These are phyloP conservation scores for Ehretia macrophylla DNA, from an alignment of 257 asterid genomes.

Conservation along the genomic window DNA sequence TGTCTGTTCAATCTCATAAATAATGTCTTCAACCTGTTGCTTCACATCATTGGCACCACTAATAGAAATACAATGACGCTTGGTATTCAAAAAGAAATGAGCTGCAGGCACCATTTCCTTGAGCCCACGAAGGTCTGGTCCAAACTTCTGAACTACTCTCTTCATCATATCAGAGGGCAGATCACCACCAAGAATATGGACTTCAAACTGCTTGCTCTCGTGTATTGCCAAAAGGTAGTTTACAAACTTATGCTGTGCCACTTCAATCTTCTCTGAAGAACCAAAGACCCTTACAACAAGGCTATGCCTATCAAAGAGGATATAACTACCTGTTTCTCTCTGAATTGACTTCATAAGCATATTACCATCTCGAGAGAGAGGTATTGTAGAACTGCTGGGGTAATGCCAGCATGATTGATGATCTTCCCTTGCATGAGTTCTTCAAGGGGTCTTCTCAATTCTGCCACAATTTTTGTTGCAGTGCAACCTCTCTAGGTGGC, in stretches of 20 bases:
- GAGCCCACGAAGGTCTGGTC: conserved; percentile 77
- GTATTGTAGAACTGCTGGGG: conserved; percentile 58
- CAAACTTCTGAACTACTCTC: conserved; percentile 69
- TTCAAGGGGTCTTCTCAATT: conserved; percentile 64
- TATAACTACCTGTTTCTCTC: conserved; percentile 51
- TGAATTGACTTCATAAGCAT: conserved; percentile 54
- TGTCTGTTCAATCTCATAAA: conserved; percentile 40
- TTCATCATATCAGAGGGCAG: conserved; percentile 90
- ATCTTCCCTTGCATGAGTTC: conserved; percentile 66
- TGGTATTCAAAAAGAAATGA: conserved; percentile 49
- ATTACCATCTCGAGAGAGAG: conserved; percentile 69
- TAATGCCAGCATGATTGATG: conserved; percentile 49
- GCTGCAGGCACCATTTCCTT: conserved; percentile 64
- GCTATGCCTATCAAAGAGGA: conserved; percentile 63
- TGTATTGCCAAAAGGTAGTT: conserved; percentile 48
- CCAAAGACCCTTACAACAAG: conserved; percentile 63
- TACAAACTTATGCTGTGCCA: conserved; percentile 46
- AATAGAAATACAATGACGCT: conserved; percentile 57
- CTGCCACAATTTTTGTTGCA: conserved; percentile 77
- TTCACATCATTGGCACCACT: conserved; percentile 56
- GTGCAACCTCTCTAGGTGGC: conserved; percentile 50
- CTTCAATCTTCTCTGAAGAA: conserved; percentile 37
- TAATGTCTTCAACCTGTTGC: conserved; percentile 54
- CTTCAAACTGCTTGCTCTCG: conserved; percentile 68
- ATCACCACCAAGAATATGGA: conserved; percentile 56